Evolutionary conservation across 345 rosid genomes (phyloP), one percentile per base, ranked within the genome.

Genomic region (Eucalyptus victrix): DNA sequence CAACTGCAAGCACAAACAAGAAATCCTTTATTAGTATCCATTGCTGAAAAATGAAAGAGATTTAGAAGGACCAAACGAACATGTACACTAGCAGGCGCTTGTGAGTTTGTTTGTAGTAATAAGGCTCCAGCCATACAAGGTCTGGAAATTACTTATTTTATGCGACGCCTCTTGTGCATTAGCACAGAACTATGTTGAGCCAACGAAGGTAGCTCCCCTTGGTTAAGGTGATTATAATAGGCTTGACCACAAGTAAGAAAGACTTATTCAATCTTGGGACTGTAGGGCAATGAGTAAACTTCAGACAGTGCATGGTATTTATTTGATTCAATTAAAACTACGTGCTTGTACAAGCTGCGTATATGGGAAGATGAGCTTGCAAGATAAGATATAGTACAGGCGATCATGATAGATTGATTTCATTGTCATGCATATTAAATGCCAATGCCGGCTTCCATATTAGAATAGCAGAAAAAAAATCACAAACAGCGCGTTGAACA

Each of bases 1-100:
- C 51, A 86, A 94, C 98, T 96, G 94, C 85, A 34, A 88, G 44
- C n/a, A 88, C 51, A 62, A 37, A 62, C 87, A 58, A n/a, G 24
- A 50, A 17, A 45, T 86, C 23, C 12, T 11, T 50, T 30, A 30
- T 53, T 3, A n/a, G 26, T 11, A 86, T n/a, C 14, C 87, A 86
- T 32, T 50, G 8, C 87, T 50, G 40, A 72, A 37, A 37, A 1
- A 37, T 72, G 45, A 8, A 72, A 72, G 81, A 72, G 81, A 72
- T 37, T 72, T 72, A 37, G 15, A 72, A 19, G 81, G 81, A 37
- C 24, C 81, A 72, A 72, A 11, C 2, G 45, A 72, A 37, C 81
- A 72, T 19, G 81, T 72, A 11, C 81, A 69, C 80, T 69, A 34
- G 44, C 24, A 72, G 45, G 45, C 19, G 80, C 42, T 17, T 18